Percentiles rank a stretch among this genome's conserved stretches.
Conservation (phyloP, 257 asterid genomes). For the Rehmannia glutinosa region DNA sequence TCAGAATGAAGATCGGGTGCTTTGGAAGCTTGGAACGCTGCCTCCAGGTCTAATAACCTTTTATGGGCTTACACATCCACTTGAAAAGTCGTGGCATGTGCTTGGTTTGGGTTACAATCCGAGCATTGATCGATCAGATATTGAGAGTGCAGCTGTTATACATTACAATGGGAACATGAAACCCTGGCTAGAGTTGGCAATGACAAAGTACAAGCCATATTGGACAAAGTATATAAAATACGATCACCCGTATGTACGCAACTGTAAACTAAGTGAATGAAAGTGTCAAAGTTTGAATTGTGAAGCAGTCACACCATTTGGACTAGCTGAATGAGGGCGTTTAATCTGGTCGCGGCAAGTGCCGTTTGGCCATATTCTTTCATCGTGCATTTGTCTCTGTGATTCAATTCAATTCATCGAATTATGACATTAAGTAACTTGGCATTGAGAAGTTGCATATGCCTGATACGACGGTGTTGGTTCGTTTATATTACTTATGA, state of each 20-base stretch:
- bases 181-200: slow-evolving; percentile 96
- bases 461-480: slow-evolving; percentile 16
- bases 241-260: slow-evolving; percentile 71
- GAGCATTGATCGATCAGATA: slow-evolving; percentile 69
- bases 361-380: slow-evolving; percentile 12
- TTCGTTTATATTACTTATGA: slow-evolving; percentile 15
- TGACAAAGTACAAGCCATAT: slow-evolving; percentile 85
- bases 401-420: slow-evolving; percentile 37
- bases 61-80: slow-evolving; percentile 90
- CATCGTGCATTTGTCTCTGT: slow-evolving; percentile 23
- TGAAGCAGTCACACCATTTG: not conserved
- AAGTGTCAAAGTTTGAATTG: not conserved
- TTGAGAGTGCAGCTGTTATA: slow-evolving; percentile 89
- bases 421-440: slow-evolving; percentile 14
- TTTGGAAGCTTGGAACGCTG: slow-evolving; percentile 97
- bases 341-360: slow-evolving; percentile 20
- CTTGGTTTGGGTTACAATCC: slow-evolving; percentile 97
- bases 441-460: slow-evolving; percentile 10
- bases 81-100: slow-evolving; percentile 96
- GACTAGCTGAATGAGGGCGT: slow-evolving; percentile 4
- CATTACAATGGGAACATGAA: slow-evolving; percentile 99
- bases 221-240: slow-evolving; percentile 83
- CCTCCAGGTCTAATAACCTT: slow-evolving; percentile 97
- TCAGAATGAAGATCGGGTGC: slow-evolving; percentile 87
- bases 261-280: slow-evolving; percentile 77